These are phyloP conservation scores for Lactifluus pinguis DNA, from an alignment of 768 basidiomycete genomes.

Conservation along the genomic window DNA sequence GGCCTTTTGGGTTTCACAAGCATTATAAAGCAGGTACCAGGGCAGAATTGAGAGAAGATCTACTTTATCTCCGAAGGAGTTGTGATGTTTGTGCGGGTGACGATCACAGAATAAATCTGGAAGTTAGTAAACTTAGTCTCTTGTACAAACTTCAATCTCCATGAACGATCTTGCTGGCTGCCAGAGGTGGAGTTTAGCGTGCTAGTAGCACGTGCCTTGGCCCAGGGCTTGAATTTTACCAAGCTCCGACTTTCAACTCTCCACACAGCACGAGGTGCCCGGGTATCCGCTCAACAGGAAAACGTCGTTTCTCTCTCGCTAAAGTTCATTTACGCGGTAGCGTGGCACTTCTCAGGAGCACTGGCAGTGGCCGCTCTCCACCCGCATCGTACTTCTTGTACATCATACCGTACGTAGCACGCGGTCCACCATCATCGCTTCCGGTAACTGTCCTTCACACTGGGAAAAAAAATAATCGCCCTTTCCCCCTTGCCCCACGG, in stretches of 20 bases:
- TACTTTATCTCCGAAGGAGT: background rate
- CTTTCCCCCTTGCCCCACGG: background rate
- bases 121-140: no score
- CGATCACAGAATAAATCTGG: background rate
- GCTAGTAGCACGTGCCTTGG: no score
- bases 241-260: no score
- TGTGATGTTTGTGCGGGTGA: background rate
- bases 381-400: conserved; percentile 14
- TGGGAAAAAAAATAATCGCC: background rate
- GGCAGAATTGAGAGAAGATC: background rate
- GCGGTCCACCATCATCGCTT: background rate
- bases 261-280: no score
- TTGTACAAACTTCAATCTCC: no score
- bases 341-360: background rate
- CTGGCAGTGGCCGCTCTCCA: conserved; percentile 6
- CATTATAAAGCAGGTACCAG: background rate
- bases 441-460: background rate
- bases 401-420: conserved; percentile 7
- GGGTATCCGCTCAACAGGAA: background rate
- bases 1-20: background rate
- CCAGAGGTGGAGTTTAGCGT: no score
- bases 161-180: no score
- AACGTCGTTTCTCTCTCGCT: background rate
- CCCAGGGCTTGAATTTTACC: no score
- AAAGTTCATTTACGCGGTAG: background rate